Conservation (phyloP, 805 yeast genomes). For the Ogataea methanolica region DNA sequence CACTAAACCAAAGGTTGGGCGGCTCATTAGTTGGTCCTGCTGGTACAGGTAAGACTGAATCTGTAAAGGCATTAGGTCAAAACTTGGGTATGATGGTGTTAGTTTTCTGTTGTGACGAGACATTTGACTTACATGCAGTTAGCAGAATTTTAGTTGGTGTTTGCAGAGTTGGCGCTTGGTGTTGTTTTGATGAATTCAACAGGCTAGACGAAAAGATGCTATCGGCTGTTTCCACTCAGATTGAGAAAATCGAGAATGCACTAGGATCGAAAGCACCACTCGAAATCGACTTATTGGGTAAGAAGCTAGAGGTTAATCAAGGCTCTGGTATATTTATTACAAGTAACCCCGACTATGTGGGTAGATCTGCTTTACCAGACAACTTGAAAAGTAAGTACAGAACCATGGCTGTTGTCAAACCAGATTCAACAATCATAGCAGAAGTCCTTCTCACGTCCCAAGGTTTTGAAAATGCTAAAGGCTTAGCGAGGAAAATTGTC, state of each 20-base stretch:
- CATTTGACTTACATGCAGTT: constrained; percentile 77
- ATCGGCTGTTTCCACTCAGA: constrained; percentile 80
- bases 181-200: constrained; percentile 94
- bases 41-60: constrained; percentile 95
- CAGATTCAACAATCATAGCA: constrained; percentile 66
- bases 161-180: constrained; percentile 86
- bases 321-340: constrained; percentile 79
- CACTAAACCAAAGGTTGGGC: constrained; percentile 71
- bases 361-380: constrained; percentile 80
- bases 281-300: constrained; percentile 41
- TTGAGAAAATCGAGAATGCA: constrained; percentile 65
- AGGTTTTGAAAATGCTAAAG: constrained; percentile 52
- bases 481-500: constrained; percentile 45
- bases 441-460: constrained; percentile 69
- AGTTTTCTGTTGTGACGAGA: constrained; percentile 89
- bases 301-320: constrained; percentile 33
- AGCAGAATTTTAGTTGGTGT: constrained; percentile 74
- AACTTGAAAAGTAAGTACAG: constrained; percentile 77
- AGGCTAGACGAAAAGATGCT: constrained; percentile 65
- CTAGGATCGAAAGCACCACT: constrained; percentile 21
- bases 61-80: constrained; percentile 78
- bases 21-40: constrained; percentile 95
- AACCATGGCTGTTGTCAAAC: constrained; percentile 65
- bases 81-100: constrained; percentile 75
- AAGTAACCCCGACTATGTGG: constrained; percentile 85